A percentile compares a stretch with the other conserved stretches of the same genome.
Conservation (phyloP, 2,329 filamentous ascomycete species). For the Cercospora berteroae region DNA sequence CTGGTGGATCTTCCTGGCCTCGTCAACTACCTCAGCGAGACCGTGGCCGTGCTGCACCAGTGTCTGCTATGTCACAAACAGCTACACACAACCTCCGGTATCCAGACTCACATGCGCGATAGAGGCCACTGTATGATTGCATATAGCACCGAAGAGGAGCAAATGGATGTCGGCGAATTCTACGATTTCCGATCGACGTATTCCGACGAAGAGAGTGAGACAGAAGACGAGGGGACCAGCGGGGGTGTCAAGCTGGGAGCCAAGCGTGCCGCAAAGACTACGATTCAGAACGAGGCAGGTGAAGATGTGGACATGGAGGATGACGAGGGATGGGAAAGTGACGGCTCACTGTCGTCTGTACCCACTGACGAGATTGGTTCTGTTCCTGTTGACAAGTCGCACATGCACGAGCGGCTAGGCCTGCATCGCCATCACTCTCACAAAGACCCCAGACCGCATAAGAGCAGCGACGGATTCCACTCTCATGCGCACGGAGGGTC, state of each 20-base stretch:
- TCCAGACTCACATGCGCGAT: slow-evolving; percentile 96
- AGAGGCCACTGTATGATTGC: slow-evolving; percentile 96
- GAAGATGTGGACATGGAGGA: slow-evolving; percentile 57
- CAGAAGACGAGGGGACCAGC: slow-evolving; percentile 51
- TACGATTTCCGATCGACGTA: slow-evolving; percentile 98
- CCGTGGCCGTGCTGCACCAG: slow-evolving; percentile 75
- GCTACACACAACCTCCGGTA: slow-evolving; percentile 72
- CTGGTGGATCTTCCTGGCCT: slow-evolving; percentile 80
- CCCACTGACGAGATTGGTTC: slow-evolving; percentile 81
- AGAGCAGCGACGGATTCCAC: slow-evolving; percentile 73
- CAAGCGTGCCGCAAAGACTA: slow-evolving; percentile 52
- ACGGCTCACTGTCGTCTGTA: slow-evolving; percentile 77
- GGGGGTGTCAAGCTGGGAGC: slow-evolving; percentile 69
- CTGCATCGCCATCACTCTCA: slow-evolving; percentile 75
- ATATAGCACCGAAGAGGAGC: slow-evolving; percentile 82
- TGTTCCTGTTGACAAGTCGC: slow-evolving; percentile 70
- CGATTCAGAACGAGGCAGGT: slow-evolving; percentile 48
- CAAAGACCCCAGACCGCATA: slow-evolving; percentile 66
- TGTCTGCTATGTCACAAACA: slow-evolving; percentile 86
- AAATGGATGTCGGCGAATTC: slow-evolving; percentile 91
- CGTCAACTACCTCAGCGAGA: slow-evolving; percentile 72
- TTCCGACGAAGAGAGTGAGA: slow-evolving; percentile 68
- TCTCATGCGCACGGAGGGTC: slow-evolving; percentile 73
- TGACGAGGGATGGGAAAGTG: slow-evolving; percentile 90
- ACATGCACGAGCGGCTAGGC: slow-evolving; percentile 69